Evolutionary conservation across 495 filamentous ascomycete species (phyloP).

Genomic region (Pseudomonodictys pantanalensis): DNA sequence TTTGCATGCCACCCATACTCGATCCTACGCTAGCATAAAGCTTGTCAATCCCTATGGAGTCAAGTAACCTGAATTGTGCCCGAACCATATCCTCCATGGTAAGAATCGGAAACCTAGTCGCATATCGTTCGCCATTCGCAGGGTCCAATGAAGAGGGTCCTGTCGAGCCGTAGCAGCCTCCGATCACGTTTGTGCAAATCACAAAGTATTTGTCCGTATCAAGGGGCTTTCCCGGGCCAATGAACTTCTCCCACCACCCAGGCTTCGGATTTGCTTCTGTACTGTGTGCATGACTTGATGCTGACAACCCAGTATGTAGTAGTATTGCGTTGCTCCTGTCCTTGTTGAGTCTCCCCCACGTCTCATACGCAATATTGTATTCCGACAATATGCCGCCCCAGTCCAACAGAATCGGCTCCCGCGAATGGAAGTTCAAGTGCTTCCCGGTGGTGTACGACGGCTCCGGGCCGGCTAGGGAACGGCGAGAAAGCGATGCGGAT

Average conservation of each 20-base stretch:
- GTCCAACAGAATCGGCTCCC: conserved; percentile 76
- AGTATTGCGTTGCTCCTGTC: conserved; percentile 88
- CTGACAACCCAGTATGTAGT: conserved; percentile 89
- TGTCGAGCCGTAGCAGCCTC: conserved; percentile 94
- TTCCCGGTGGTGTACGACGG: conserved; percentile 88
- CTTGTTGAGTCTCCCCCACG: conserved; percentile 81
- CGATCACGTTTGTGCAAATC: conserved; percentile 95
- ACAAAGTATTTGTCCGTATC: conserved; percentile 91
- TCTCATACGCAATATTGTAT: conserved; percentile 89
- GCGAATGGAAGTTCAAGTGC: conserved; percentile 70
- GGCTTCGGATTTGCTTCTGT: conserved; percentile 79
- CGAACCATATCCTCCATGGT: conserved; percentile 98
- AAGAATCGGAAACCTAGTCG: conserved; percentile 92
- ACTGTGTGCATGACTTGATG: conserved; percentile 92
- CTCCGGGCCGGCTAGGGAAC: conserved; percentile 79
- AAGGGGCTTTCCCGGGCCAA: conserved; percentile 79
- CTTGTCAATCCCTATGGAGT: conserved; percentile 71
- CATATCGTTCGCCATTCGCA: conserved; percentile 81
- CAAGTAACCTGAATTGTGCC: conserved; percentile 88
- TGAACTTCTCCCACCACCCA: conserved; percentile 99
- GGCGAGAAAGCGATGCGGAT: conserved; percentile 71
- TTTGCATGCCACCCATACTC: conserved; percentile 99
- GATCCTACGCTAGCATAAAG: conserved; percentile 91
- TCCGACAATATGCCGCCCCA: conserved; percentile 87
- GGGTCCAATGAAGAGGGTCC: conserved; percentile 88